Base-by-base conservation (phyloP, 805 yeast genomes). In the Clavispora phyllophila region DNA sequence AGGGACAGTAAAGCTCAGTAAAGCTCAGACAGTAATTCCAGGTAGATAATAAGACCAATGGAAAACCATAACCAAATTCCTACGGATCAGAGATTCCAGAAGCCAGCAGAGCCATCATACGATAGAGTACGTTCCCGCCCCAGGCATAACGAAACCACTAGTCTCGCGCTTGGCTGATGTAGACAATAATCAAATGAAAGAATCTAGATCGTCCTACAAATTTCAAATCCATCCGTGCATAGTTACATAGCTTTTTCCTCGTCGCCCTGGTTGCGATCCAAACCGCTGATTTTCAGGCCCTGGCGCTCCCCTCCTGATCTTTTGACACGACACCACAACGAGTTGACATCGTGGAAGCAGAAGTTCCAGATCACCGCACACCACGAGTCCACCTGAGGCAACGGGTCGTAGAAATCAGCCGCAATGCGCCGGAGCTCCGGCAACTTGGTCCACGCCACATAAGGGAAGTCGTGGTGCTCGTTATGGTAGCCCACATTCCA, bases 391-490 rank as follows among this genome's bases (percentile, higher is more conserved):
- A 87, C 89, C 46, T 63, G 68, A 1, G 96, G 96, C 44, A 89
- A 71, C 3, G 87, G 86, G 34, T 77, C 84, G 60, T 89, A 89
- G 57, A 85, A 89, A 55, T 89, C 97, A 18, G 72, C 59, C 3
- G 96, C 96, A 25, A 86, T 76, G 37, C 63, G 58, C 42, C 82
- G 73, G 31, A 89, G 66, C 41, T 74, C 65, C 27, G 85, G 86
- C 38, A 89, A 67, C 48, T 80, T 78, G 0, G 93, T 76, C 97
- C 97, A 89, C 0, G 96, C 91, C 53, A 89, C 76, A 60, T 82
- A 89, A 1, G 97, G 97, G 72, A 89, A 89, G 65, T 89, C 97
- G 59, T 89, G 97, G 62, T 89, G 97, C 63, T 89, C 97, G 56
- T 86, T 88, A 63, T 89, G 97, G 59, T 87, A 80, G 2, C 97